phyloP scores from a whole-genome alignment of 2,329 filamentous ascomycete species.

The Nemania sp. region DNA sequence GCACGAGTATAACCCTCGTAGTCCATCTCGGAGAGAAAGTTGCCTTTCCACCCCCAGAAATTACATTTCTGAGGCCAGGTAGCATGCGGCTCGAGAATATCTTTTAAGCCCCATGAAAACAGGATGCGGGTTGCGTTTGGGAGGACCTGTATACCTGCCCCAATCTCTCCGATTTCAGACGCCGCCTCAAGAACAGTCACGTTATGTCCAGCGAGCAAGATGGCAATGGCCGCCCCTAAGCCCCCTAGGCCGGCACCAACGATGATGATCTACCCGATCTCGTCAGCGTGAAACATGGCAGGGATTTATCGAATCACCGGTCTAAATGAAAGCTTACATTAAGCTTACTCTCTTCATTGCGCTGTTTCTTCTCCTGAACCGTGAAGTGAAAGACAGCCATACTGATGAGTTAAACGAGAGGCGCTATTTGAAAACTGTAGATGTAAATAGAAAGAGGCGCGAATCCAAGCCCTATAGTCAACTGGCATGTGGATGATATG shows the following conservation, averaged over 20 bases:
- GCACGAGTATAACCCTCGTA: conserved; percentile 56
- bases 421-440: not conserved
- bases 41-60: conserved; percentile 66
- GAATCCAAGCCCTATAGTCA: not conserved
- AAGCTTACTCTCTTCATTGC: conserved; percentile 37
- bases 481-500: not conserved
- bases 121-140: conserved; percentile 62
- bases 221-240: conserved; percentile 62
- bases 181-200: conserved; percentile 63
- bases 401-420: not conserved
- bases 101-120: conserved; percentile 61
- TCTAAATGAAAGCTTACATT: conserved; percentile 11
- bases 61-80: conserved; percentile 59
- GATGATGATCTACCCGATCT: conserved; percentile 57
- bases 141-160: conserved; percentile 64
- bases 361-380: conserved; percentile 27
- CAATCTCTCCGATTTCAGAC: conserved; percentile 59
- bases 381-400: not conserved
- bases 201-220: conserved; percentile 59
- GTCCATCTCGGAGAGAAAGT: conserved; percentile 60
- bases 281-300: not conserved
- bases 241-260: conserved; percentile 69
- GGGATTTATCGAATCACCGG: no score
- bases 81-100: conserved; percentile 54
- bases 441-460: not conserved